Percentiles rank a stretch among this genome's conserved stretches.
These are phyloP conservation scores for Phialophora expanda DNA, from an alignment of 2,329 filamentous ascomycete genomes.

Conservation along the genomic window DNA sequence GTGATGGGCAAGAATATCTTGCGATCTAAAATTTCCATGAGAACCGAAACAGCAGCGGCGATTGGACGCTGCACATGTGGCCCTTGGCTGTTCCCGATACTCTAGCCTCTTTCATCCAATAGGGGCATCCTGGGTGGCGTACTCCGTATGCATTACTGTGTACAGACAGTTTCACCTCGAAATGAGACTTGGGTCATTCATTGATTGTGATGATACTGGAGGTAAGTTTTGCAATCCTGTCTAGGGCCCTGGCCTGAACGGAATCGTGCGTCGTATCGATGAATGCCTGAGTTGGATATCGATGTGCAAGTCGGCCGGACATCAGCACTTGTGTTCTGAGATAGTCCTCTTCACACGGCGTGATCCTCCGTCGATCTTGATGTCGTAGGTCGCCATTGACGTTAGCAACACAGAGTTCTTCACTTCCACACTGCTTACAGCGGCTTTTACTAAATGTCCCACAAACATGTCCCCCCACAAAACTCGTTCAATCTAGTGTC, in stretches of 20 bases:
- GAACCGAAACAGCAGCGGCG: constrained; percentile 10
- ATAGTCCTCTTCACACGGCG: neutral
- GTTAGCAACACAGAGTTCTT: neutral
- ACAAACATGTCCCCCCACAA: neutral
- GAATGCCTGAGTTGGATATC: neutral
- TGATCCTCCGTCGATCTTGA: neutral
- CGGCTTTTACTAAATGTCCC: neutral
- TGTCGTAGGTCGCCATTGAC: neutral
- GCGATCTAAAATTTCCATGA: constrained; percentile 21
- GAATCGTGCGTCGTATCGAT: neutral
- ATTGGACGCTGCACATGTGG: neutral
- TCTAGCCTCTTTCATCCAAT: neutral
- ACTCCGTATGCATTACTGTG: too few species aligned
- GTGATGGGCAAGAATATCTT: neutral
- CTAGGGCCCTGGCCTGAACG: neutral
- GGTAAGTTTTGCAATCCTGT: neutral
- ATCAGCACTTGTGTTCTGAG: neutral
- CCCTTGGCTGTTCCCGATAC: neutral
- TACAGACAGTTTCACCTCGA: too few species aligned
- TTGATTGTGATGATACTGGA: neutral
- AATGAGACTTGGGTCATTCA: neutral
- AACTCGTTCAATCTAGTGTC: neutral
- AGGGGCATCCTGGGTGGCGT: neutral
- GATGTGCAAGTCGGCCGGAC: neutral
- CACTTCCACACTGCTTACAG: neutral